Evolutionary conservation across 495 filamentous ascomycete species (phyloP).

Genomic region (Penicillium robsamsonii): DNA sequence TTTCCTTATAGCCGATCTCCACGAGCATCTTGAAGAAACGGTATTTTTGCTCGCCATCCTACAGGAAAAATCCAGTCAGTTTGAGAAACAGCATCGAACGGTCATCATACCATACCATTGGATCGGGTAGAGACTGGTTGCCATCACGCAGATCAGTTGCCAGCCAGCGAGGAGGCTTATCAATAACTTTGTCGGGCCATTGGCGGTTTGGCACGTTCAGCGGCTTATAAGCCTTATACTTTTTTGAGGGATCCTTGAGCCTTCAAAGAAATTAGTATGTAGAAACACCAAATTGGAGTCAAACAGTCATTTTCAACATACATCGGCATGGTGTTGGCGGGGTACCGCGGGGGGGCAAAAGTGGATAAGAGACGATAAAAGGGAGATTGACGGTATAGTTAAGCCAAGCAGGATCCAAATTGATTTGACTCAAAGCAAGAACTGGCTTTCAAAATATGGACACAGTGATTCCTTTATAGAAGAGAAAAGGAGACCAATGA

Average conservation of each 20-base stretch:
- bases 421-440: conserved; percentile 1
- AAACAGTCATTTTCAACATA: conserved; percentile 20
- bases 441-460: conserved; percentile 3
- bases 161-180: conserved; percentile 81
- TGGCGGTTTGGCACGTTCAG: conserved; percentile 79
- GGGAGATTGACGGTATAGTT: not conserved
- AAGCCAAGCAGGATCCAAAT: conserved; percentile 7
- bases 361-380: conserved; percentile 22
- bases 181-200: conserved; percentile 81
- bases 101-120: conserved; percentile 62
- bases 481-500: conserved; percentile 20
- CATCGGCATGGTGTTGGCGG: conserved; percentile 40
- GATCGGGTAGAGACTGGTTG: conserved; percentile 84
- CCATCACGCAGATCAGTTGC: conserved; percentile 84
- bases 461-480: conserved; percentile 15
- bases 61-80: conserved; percentile 3
- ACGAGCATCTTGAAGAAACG: conserved; percentile 92
- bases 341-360: conserved; percentile 28
- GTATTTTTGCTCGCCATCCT: conserved; percentile 95
- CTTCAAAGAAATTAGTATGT: conserved; percentile 41
- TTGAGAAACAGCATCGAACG: not conserved
- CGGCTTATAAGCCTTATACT: conserved; percentile 80
- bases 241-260: conserved; percentile 91
- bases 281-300: not conserved
- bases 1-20: conserved; percentile 95